These are phyloP conservation scores for Solanum phureja DNA, from an alignment of 257 asterid genomes.

Conservation along the genomic window DNA sequence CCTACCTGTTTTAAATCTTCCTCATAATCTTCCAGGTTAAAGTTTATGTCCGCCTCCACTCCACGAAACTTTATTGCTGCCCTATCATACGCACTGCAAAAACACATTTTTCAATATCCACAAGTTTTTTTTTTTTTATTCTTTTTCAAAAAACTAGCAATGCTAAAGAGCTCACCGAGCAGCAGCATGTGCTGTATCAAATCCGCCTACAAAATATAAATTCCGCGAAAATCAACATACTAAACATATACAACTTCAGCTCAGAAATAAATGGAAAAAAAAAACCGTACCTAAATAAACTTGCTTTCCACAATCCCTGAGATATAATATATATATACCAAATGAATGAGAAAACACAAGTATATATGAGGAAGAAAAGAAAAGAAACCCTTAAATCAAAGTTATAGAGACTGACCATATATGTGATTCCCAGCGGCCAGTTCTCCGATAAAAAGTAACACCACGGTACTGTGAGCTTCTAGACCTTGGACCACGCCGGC, in stretches of 20 bases:
- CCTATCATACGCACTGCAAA: conserved; percentile 85
- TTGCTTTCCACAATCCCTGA: conserved; percentile 99
- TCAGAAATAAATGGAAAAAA: background rate
- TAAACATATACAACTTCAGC: background rate
- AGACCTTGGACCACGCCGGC: no score
- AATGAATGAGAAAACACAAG: background rate
- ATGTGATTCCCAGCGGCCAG: no score
- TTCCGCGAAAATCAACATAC: background rate
- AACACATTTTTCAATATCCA: background rate
- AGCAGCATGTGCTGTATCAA: conserved; percentile 94
- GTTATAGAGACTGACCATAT: background rate
- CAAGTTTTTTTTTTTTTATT: background rate
- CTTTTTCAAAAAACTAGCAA: background rate
- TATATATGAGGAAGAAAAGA: background rate
- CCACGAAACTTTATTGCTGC: conserved; percentile 97
- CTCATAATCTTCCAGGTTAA: conserved; percentile 67
- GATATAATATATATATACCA: background rate
- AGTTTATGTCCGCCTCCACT: conserved; percentile 96
- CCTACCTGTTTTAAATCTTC: conserved; percentile 89
- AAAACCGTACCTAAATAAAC: conserved; percentile 62
- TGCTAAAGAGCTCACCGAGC: conserved; percentile 51
- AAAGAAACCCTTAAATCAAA: background rate
- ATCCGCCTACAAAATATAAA: conserved; percentile 55
- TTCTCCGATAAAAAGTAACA: no score
- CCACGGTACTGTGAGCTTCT: no score